Evolutionary conservation across 75 land plant species (phyloP), one percentile per base, ranked within the genome.

Genomic region (Ceratopteris richardii): DNA sequence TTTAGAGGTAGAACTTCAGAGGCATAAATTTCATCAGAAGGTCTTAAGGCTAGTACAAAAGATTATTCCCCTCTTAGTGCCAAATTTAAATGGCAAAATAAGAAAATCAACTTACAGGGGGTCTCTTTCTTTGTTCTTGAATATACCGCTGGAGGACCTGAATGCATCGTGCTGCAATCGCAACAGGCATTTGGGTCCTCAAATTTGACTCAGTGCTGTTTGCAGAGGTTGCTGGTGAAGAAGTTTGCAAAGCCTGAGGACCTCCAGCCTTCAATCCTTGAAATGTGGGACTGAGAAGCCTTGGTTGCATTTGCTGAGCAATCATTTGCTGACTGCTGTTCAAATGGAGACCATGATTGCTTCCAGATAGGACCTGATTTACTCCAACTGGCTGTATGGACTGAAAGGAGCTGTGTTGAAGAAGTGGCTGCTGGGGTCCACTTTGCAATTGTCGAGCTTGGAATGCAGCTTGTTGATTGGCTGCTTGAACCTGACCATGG

Each of bases 61-160:
- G n/a, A n/a, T n/a, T n/a, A n/a, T n/a, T n/a, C n/a, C n/a, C n/a
- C n/a, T n/a, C n/a, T n/a, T n/a, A n/a, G n/a, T n/a, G n/a, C n/a
- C n/a, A n/a, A n/a, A n/a, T n/a, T n/a, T n/a, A n/a, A n/a, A n/a
- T n/a, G n/a, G n/a, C n/a, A n/a, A n/a, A n/a, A n/a, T n/a, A n/a
- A n/a, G n/a, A n/a, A n/a, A 25, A n/a, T 47, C 48, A 13, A 26
- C 39, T 66, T 67, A 72, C 75, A 36, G 21, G 29, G 14, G 63
- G 71, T 26, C 63, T 61, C 26, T 73, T 73, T 29, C 72, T 53
- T 56, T 73, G 76, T 44, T 73, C 72, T 67, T 73, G 76, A 40
- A 73, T 67, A 52, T 61, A 73, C 16, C 26, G 58, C 63, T 61
- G 68, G 27, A 73, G 54, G n/a, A 68, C 55, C 25, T 66, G 76